Conservation (phyloP, 768 basidiomycete genomes). For the Psilocybe tampanensis region DNA sequence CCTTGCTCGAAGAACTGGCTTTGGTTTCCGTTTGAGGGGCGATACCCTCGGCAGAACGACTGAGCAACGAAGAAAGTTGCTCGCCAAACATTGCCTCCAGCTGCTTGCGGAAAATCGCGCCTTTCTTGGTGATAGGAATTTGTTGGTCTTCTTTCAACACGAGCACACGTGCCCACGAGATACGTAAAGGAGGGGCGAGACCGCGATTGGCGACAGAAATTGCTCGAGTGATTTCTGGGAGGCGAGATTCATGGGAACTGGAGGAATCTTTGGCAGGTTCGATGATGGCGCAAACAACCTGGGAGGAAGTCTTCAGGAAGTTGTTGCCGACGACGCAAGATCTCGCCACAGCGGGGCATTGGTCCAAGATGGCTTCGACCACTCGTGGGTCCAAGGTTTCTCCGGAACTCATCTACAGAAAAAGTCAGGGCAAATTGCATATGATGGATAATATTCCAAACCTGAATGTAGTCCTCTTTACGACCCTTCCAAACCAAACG, state of each 20-base stretch:
- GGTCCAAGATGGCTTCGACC: slow-evolving; percentile 29
- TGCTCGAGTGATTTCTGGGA: slow-evolving; percentile 28
- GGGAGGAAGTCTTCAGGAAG: slow-evolving; percentile 30
- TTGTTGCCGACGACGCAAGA: slow-evolving; percentile 37
- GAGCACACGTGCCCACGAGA: slow-evolving; percentile 33
- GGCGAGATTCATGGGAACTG: slow-evolving; percentile 8
- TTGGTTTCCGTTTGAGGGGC: slow-evolving; percentile 13
- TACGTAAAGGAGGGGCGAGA: slow-evolving; percentile 34
- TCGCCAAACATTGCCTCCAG: slow-evolving; percentile 30
- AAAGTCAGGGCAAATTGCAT: slow-evolving; percentile 1
- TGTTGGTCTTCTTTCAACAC: slow-evolving; percentile 26
- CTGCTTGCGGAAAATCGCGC: slow-evolving; percentile 34
- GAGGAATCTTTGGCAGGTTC: slow-evolving; percentile 19
- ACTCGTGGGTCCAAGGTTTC: slow-evolving; percentile 36
- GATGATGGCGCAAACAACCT: slow-evolving; percentile 33
- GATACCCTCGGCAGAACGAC: slow-evolving; percentile 16
- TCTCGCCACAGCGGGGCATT: slow-evolving; percentile 24
- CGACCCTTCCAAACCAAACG: slow-evolving; percentile 34
- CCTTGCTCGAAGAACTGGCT: slow-evolving; percentile 1
- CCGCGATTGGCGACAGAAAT: slow-evolving; percentile 30
- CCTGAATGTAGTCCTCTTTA: slow-evolving; percentile 36
- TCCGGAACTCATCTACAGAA: slow-evolving; percentile 31
- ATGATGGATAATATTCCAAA: slow-evolving; percentile 6
- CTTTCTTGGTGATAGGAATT: slow-evolving; percentile 34
- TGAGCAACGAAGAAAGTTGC: slow-evolving; percentile 21